A percentile compares a stretch with the other conserved stretches of the same genome.
These are phyloP conservation scores for Ogataea pilisensis DNA, from an alignment of 805 yeast genomes.

Conservation along the genomic window DNA sequence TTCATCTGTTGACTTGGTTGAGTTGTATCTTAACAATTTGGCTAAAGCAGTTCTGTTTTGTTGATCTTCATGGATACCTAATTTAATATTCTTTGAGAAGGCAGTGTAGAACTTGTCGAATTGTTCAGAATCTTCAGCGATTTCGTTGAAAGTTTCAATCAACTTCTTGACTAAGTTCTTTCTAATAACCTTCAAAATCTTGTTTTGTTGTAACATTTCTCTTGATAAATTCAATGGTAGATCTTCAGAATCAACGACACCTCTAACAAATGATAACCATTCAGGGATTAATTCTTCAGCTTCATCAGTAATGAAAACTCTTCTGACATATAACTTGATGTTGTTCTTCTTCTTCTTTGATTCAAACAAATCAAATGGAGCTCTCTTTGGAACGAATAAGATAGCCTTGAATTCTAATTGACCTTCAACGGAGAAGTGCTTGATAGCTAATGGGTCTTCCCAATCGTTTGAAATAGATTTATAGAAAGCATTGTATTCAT, in stretches of 20 bases:
- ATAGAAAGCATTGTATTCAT: constrained; percentile 98
- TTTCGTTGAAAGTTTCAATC: constrained; percentile 98
- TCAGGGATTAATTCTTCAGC: constrained; percentile 99
- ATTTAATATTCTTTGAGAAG: constrained; percentile 95
- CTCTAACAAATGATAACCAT: constrained; percentile 95
- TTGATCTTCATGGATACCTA: constrained; percentile 98
- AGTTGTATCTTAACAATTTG: constrained; percentile 93
- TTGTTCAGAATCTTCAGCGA: constrained; percentile 98
- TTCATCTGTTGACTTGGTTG: constrained; percentile 94
- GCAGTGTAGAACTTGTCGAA: constrained; percentile 98
- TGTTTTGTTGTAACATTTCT: constrained; percentile 99
- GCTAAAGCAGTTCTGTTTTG: constrained; percentile 96
- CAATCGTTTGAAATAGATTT: constrained; percentile 99
- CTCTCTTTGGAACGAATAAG: constrained; percentile 96
- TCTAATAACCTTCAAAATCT: constrained; percentile 98
- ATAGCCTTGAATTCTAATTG: constrained; percentile 99
- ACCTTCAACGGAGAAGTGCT: constrained; percentile 99
- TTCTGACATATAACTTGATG: constrained; percentile 97
- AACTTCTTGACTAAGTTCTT: constrained; percentile 98
- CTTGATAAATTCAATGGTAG: constrained; percentile 99
- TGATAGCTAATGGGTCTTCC: constrained; percentile 99
- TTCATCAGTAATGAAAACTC: constrained; percentile 99
- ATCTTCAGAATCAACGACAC: constrained; percentile 99
- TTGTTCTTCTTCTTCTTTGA: constrained; percentile 98
- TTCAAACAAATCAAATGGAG: constrained; percentile 98